phyloP scores from a whole-genome alignment of 2,329 filamentous ascomycete species.

The Gyromitra esculenta region DNA sequence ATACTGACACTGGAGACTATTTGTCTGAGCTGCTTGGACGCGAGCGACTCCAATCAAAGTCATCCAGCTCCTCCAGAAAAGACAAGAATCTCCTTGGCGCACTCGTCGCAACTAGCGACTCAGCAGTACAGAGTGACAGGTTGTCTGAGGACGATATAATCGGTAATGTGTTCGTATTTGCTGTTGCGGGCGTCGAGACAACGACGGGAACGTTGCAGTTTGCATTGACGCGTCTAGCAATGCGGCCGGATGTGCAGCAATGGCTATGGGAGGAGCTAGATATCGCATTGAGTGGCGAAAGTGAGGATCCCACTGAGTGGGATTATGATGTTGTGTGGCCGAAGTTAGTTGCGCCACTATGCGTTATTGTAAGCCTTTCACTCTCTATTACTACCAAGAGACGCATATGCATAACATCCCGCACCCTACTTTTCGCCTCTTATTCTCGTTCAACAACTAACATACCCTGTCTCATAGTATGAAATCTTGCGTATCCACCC shows the following conservation, averaged over 20 bases:
- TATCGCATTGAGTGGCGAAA: constrained; percentile 26
- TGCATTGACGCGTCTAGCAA: constrained; percentile 73
- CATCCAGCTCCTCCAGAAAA: background rate
- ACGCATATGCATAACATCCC: constrained; percentile 11
- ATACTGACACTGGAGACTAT: constrained; percentile 37
- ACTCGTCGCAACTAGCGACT: constrained; percentile 29
- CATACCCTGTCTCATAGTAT: constrained; percentile 12
- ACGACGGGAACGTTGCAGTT: constrained; percentile 80
- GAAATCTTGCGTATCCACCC: constrained; percentile 42
- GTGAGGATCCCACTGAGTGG: constrained; percentile 39
- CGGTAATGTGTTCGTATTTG: constrained; percentile 75
- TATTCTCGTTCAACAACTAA: background rate
- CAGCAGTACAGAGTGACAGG: background rate
- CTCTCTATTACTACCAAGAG: background rate
- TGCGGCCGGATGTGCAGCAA: constrained; percentile 71
- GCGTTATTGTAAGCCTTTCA: constrained; percentile 34
- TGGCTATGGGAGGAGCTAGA: constrained; percentile 67
- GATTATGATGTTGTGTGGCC: constrained; percentile 36
- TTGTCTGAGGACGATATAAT: constrained; percentile 68
- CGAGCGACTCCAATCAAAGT: background rate
- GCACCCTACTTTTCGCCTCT: background rate
- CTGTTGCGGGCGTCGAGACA: constrained; percentile 81
- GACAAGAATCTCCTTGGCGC: constrained; percentile 34
- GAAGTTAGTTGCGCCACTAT: constrained; percentile 34
- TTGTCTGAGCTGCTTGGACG: constrained; percentile 24